These are phyloP conservation scores for Raffaelea albimanens DNA, from an alignment of 2,329 filamentous ascomycete genomes.

Conservation along the genomic window DNA sequence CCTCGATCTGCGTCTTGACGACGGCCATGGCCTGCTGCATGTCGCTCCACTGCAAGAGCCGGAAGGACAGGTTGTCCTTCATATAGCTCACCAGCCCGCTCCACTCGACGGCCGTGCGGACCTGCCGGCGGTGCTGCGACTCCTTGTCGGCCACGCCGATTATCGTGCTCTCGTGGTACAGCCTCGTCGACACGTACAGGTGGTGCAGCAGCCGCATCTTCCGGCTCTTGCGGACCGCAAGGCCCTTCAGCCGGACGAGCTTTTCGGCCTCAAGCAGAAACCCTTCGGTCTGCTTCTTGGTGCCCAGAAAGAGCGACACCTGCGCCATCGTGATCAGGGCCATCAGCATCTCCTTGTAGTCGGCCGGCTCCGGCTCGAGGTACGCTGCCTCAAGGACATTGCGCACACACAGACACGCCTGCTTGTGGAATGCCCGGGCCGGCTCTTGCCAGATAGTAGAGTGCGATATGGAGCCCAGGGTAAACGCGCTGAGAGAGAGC, in stretches of 20 bases:
- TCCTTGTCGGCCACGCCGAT: constrained; percentile 9
- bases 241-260: constrained; percentile 26
- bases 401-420: constrained; percentile 20
- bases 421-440: constrained; percentile 17
- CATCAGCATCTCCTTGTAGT: constrained; percentile 32
- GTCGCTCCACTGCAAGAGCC: constrained; percentile 19
- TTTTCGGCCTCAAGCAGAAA: constrained; percentile 30
- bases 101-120: constrained; percentile 13
- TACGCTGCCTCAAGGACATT: constrained; percentile 21
- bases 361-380: constrained; percentile 13
- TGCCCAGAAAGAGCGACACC: constrained; percentile 23
- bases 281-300: constrained; percentile 22
- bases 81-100: constrained; percentile 11
- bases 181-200: constrained; percentile 28
- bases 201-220: constrained; percentile 31
- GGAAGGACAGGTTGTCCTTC: constrained; percentile 24
- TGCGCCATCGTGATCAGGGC: constrained; percentile 29
- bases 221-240: constrained; percentile 26
- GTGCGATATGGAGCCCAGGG: constrained; percentile 19
- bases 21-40: constrained; percentile 21
- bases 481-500: constrained; percentile 28
- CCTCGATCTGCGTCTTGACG: constrained; percentile 23
- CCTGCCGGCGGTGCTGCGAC: constrained; percentile 11
- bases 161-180: constrained; percentile 28
- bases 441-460: constrained; percentile 22